phyloP scores from a whole-genome alignment of 306 rosid genomes.

The Benincasa hispida region DNA sequence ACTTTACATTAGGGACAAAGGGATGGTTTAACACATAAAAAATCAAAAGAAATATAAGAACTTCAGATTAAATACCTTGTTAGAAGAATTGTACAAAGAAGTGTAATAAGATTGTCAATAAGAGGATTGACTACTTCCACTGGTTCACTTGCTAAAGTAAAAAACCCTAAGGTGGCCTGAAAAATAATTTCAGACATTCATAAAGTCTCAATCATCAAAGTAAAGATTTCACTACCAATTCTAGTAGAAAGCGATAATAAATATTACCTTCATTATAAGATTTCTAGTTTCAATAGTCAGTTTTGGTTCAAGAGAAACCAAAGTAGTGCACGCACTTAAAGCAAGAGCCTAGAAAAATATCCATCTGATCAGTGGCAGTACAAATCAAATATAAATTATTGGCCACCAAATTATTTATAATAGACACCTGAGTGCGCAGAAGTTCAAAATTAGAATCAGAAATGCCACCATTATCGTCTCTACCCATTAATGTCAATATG shows the following conservation, averaged over 20 bases:
- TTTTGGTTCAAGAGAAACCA: conserved; percentile 95
- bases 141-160: conserved; percentile 91
- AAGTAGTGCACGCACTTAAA: conserved; percentile 88
- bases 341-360: conserved; percentile 67
- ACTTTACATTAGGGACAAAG: background rate
- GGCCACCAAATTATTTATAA: conserved; percentile 6
- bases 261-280: conserved; percentile 69
- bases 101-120: conserved; percentile 80
- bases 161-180: conserved; percentile 98
- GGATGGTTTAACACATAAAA: background rate
- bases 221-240: background rate
- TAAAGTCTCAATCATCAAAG: background rate
- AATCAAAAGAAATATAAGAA: background rate
- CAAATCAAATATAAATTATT: conserved; percentile 13
- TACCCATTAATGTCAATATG: conserved; percentile 78
- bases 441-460: conserved; percentile 68
- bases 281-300: conserved; percentile 87
- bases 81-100: conserved; percentile 90
- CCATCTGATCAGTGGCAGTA: background rate
- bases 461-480: conserved; percentile 75
- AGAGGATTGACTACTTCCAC: conserved; percentile 65
- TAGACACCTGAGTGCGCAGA: conserved; percentile 63
- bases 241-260: background rate
- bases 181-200: conserved; percentile 23
- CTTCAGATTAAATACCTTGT: conserved; percentile 43